Base-by-base conservation (phyloP, 768 basidiomycete species). In the Calocera cornea region DNA sequence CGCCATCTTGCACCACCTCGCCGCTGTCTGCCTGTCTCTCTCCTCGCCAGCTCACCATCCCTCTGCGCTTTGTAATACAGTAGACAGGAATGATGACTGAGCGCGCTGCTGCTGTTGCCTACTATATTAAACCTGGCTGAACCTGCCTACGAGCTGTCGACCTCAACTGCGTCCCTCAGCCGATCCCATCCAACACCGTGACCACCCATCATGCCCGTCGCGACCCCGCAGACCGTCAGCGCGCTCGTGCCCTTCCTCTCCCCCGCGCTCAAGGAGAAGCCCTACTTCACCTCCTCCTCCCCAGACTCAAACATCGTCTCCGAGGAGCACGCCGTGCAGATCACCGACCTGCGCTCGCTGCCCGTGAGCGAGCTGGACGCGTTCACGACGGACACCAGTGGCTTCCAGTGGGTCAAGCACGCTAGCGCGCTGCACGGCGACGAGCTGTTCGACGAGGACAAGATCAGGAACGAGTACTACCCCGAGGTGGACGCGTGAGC, bases 331-430 rank as follows among this genome's bases (percentile, higher is more conserved):
- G 19, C 7, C 0, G 63, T 66, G 0, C 64, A 63, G 2, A 70
- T 72, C 65, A 65, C 64, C 64, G 70, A 72, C 67, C 49, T 72
- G 0, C 68, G 71, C 24, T 66, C 69, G 1, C 64, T 73, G 10
- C 67, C 71, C n/a, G 70, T 64, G 0, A 54, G 63, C 2, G 22
- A 41, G 0, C 63, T 44, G 34, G 63, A 66, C 8, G 63, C 54
- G 16, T 74, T 75, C 66, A 68, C 68, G 1, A 74, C 80, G 41
- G 80, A 82, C 66, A 72, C 72, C 64, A 76, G 77, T n/a, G 82
- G 82, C 22, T 83, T 83, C 73, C 76, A 78, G 70, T 79, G 79
- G 69, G 64, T 76, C 33, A 72, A 74, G 36, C 65, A 74, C 31
- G 74, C 72, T 1, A 77, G 77, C 66, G 66, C 69, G 65, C 79